Base-by-base conservation (phyloP, 768 basidiomycete species). In the Rhodosporidiobolus odoratus region DNA sequence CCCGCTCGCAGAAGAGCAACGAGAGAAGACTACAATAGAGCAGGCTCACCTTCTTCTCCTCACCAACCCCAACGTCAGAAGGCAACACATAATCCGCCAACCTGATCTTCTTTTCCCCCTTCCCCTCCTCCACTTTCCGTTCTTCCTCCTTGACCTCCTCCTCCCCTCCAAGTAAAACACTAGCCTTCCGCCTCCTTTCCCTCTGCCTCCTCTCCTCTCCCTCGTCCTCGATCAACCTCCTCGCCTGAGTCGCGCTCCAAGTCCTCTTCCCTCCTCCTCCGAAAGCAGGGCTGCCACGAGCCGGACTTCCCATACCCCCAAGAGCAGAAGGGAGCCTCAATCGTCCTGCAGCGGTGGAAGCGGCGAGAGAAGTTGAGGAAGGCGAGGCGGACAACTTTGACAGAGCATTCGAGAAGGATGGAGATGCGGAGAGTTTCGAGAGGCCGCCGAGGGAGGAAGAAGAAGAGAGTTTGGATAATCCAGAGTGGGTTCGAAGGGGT, bases 221-320 rank as follows among this genome's bases (percentile, higher is more conserved):
- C 35, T 62, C 67, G 23, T 68, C 67, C 50, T 66, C 56, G 7
- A 69, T 16, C 21, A 65, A 40, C 27, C 27, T 12, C 19, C 43
- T 10, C 35, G 61, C 67, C 30, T 73, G 47, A 27, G 38, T 27
- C 21, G 58, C 58, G 17, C 59, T 62, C 72, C 72, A 73, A 8
- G 32, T 35, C 10, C 69, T 37, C 16, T 56, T 27, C 48, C 15
- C 12, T 13, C 48, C 23, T 9, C 15, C 23, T 8, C 25, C 25
- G 56, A 48, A 2, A 68, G 53, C 30, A 27, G 40, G 2, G 43
- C n/a, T 35, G 40, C 8, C 12, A 15, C 27, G 61, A 62, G 3
- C n/a, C n/a, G n/a, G n/a, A n/a, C n/a, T n/a, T n/a, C n/a, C n/a
- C n/a, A n/a, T n/a, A n/a, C n/a, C n/a, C n/a, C n/a, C n/a, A n/a